Base-by-base conservation (phyloP, 805 yeast genomes). In the Wilhelminamyces savonicus region DNA sequence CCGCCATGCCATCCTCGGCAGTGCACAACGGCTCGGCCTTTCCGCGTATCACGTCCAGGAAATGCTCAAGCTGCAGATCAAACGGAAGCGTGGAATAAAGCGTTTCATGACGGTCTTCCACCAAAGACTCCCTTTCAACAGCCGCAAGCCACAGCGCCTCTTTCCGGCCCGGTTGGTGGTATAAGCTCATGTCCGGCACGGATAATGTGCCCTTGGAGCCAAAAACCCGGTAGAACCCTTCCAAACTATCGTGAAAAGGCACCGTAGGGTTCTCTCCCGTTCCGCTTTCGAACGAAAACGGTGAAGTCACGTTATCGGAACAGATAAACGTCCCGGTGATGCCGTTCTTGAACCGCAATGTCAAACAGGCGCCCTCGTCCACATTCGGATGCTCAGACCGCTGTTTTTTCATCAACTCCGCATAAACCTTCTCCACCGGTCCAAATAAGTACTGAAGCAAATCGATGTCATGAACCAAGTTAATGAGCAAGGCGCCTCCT, bases 241-340 rank as follows among this genome's bases (percentile, higher is more conserved):
- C 44, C 12, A 58, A 34, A 8, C 41, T 48, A 8, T 36, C 44
- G 32, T 51, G 40, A 26, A 39, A 46, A 2, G 69, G 69, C 21
- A 63, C 43, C 13, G 56, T 57, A 2, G 69, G 69, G 36, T 63
- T 63, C 37, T 63, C 69, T 5, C 69, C 69, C 0, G 69, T 62
- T 1, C 66, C 66, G 4, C 52, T 44, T 42, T 62, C 69, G 28
- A 63, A 63, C 35, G 51, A 55, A 32, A 56, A 63, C 1, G 69
- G 67, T 8, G 65, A 58, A 2, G 55, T 48, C 18, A 61, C 61
- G 30, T 61, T 62, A 33, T 62, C 69, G 5, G 64, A 49, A 37
- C 69, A 63, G 23, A 63, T 40, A 34, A 63, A 63, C 2, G 68
- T 61, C 3, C 69, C 69, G 26, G 57, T 46, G 25, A 59, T 48